Percentiles rank a stretch among this genome's conserved stretches.
Conservation (phyloP, 192 early-diverging fungal genomes). For the Paraglomus occultum region DNA sequence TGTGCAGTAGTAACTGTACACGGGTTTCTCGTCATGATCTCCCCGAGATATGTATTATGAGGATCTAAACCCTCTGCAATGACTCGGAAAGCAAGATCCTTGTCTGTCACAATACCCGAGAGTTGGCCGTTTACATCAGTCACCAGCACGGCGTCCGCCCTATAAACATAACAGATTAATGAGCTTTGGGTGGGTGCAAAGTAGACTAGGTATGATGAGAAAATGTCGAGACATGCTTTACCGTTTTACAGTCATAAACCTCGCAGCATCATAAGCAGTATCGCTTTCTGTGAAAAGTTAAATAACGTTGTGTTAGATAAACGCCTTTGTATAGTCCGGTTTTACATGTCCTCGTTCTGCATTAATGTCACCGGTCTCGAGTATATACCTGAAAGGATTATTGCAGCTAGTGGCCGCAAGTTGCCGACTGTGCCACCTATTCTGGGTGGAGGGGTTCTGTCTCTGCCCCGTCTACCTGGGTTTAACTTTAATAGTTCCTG, state of each 20-base stretch:
- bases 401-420: slow-evolving; percentile 30
- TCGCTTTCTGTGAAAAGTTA: slow-evolving; percentile 4
- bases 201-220: background rate
- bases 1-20: slow-evolving; percentile 77
- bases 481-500: slow-evolving; percentile 55
- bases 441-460: slow-evolving; percentile 38
- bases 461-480: slow-evolving; percentile 34
- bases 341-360: background rate
- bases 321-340: background rate
- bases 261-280: slow-evolving; percentile 4
- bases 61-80: slow-evolving; percentile 73
- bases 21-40: slow-evolving; percentile 78
- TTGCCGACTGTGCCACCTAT: slow-evolving; percentile 48
- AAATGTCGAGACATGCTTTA: slow-evolving; percentile 13
- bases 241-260: slow-evolving; percentile 29
- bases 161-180: slow-evolving; percentile 11
- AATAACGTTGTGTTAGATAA: background rate
- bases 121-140: slow-evolving; percentile 46
- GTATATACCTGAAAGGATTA: slow-evolving; percentile 22
- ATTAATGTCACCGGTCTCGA: too few relatives aligned
- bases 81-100: slow-evolving; percentile 87
- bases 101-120: slow-evolving; percentile 86
- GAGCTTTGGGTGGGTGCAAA: too few relatives aligned
- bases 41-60: slow-evolving; percentile 58
- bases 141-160: slow-evolving; percentile 44